These are phyloP conservation scores for Wallacemonas sp. DNA, from an alignment of 208 protist genomes.

Conservation along the genomic window DNA sequence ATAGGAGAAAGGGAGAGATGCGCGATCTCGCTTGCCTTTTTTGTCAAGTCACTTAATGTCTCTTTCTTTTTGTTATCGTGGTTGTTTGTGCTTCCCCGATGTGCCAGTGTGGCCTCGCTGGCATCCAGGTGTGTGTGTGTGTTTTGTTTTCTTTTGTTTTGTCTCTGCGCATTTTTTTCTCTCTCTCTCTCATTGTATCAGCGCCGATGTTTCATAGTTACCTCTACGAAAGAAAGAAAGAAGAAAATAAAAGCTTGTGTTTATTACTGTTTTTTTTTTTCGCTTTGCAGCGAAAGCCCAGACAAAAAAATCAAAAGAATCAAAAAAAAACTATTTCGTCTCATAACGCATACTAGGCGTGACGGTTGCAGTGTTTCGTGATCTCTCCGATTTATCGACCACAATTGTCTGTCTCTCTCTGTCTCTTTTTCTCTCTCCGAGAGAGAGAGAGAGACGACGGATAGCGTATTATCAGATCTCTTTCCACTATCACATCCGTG, in stretches of 20 bases:
- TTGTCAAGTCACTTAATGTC: slow-evolving; percentile 6
- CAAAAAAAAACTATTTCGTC: neutral
- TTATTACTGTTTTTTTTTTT: slow-evolving; percentile 18
- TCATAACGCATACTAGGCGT: neutral
- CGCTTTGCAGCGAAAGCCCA: neutral
- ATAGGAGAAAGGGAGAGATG: neutral
- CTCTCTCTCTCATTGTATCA: neutral
- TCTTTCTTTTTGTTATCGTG: neutral
- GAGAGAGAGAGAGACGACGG: neutral
- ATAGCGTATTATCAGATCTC: neutral
- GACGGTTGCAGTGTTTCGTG: neutral
- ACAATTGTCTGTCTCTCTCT: neutral
- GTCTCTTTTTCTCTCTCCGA: neutral
- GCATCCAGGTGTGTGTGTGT: neutral
- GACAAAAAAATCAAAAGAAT: slow-evolving; percentile 6
- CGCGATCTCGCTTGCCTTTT: neutral
- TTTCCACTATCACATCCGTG: no score
- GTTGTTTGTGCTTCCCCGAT: no score
- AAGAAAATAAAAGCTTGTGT: neutral
- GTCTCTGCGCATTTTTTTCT: neutral
- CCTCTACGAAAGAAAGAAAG: neutral
- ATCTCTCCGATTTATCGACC: neutral
- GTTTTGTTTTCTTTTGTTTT: neutral
- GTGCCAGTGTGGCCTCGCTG: no score
- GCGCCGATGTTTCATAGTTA: slow-evolving; percentile 7